Base-by-base conservation (phyloP, 73 alveolate species). In the Uronychia binucleata region DNA sequence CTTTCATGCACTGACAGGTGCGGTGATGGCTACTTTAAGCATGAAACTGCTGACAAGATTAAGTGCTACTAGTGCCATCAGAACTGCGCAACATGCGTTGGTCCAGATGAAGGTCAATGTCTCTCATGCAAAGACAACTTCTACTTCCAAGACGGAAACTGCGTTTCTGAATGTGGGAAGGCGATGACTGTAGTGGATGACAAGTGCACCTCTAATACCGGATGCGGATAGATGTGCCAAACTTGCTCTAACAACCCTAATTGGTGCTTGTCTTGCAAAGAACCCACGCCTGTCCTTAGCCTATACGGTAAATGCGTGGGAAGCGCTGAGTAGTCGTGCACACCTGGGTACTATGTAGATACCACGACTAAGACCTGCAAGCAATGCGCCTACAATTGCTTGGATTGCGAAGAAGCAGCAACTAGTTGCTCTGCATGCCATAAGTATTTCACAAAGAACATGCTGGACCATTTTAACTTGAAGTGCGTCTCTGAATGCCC, bases 21-120 rank as follows among this genome's bases (percentile, higher is more conserved):
- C 75, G 90, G 92, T 46, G 59, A 30, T n/a, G 92, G 92, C 30
- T 90, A 85, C 58, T 90, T 80, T 88, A 76, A 85, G 34, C 77
- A 59, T 26, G 76, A 34, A 31, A 46, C 29, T 74, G 76, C 76
- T 35, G 5, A 57, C 31, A 33, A 26, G 29, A 14, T 57, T 31
- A 33, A 31, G 33, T 90, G 95, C 74, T 74, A 30, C 76, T 19
- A 80, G 31, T 84, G 92, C 78, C 84, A 85, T 75, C 80, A 67
- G 25, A 76, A 85, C 34, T 90, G 92, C 30, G 67, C 81, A 0
- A 32, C 74, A 1, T 90, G 95, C 83, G 33, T 29, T 14, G 95
- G 92, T 1, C 25, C 81, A 31, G 87, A 78, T 28, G 89, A 79
- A 77, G 77, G 78, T 57, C 74, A 90, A 58, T 90, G 95, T 57